These are phyloP conservation scores for Stagonosporopsis vannaccii DNA, from an alignment of 2,329 filamentous ascomycete species.

Conservation along the genomic window DNA sequence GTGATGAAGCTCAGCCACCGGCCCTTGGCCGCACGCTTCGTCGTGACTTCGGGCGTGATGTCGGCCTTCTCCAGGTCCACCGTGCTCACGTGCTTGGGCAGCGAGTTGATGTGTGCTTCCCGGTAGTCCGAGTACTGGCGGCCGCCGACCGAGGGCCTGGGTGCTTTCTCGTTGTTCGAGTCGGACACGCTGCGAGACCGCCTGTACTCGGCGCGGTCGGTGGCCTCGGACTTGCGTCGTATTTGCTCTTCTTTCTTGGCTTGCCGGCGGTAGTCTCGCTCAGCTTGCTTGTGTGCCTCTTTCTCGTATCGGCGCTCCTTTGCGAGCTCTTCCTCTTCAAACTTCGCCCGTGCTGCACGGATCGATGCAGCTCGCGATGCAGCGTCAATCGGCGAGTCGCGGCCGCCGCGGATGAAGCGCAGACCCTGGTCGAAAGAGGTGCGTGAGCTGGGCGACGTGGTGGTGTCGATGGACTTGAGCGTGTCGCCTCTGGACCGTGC, in stretches of 20 bases:
- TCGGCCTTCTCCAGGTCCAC: constrained; percentile 42
- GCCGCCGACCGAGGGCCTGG: constrained; percentile 43
- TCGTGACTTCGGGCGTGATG: constrained; percentile 40
- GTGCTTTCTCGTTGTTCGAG: constrained; percentile 38
- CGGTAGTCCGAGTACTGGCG: constrained; percentile 49
- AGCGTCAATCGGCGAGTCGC: constrained; percentile 58
- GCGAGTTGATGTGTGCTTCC: constrained; percentile 44
- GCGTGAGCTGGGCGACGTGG: constrained; percentile 60
- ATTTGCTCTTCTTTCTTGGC: constrained; percentile 54
- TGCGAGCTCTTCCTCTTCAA: constrained; percentile 65
- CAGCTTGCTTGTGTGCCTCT: constrained; percentile 56
- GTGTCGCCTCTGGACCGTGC: constrained; percentile 59
- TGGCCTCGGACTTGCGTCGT: constrained; percentile 51
- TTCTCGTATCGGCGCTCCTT: constrained; percentile 63
- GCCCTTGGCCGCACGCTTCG: constrained; percentile 48
- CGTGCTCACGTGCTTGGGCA: constrained; percentile 43
- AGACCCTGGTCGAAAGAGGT: constrained; percentile 65
- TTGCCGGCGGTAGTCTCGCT: constrained; percentile 55
- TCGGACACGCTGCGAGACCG: constrained; percentile 43
- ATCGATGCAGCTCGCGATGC: constrained; percentile 63
- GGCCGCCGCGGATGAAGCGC: constrained; percentile 57
- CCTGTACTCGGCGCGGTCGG: constrained; percentile 38
- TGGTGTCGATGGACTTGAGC: constrained; percentile 57
- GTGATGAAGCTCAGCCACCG: constrained; percentile 64
- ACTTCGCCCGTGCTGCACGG: constrained; percentile 63